Conservation (phyloP, 139 green algal genomes). For the Haematococcus sp. region DNA sequence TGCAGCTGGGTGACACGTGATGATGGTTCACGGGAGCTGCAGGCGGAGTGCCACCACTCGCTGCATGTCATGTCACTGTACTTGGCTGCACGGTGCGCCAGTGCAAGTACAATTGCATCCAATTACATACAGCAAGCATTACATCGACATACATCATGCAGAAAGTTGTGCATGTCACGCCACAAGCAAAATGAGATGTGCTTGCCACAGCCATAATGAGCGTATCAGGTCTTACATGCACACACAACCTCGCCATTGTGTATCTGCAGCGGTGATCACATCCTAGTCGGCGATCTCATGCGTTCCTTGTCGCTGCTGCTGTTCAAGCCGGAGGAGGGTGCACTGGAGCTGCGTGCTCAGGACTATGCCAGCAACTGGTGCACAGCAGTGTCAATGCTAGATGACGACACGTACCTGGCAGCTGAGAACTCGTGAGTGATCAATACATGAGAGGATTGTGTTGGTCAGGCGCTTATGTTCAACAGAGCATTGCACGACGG, state of each 20-base stretch:
- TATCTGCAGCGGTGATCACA: constrained; percentile 75
- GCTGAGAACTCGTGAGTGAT: constrained; percentile 63
- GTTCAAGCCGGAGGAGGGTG: constrained; percentile 70
- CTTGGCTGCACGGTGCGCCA: constrained; percentile 48
- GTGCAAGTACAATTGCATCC: no score
- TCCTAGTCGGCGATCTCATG: constrained; percentile 96
- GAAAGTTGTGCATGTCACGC: no score
- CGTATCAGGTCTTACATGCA: neutral
- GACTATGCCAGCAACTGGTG: constrained; percentile 92
- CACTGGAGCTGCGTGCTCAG: constrained; percentile 68
- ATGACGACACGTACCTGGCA: constrained; percentile 86
- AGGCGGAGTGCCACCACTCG: constrained; percentile 68
- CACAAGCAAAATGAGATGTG: no score
- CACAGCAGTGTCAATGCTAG: constrained; percentile 78
- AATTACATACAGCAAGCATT: no score
- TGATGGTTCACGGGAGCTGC: constrained; percentile 59
- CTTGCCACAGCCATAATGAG: no score
- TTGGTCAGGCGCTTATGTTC: no score
- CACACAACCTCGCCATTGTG: neutral
- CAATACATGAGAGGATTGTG: neutral
- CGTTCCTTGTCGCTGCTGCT: constrained; percentile 86
- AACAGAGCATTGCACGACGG: no score
- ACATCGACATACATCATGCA: no score
- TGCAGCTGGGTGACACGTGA: constrained; percentile 40
- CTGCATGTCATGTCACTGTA: constrained; percentile 86